Percentiles rank a stretch among this genome's conserved stretches.
phyloP scores from a whole-genome alignment of 169 alveolate species.

The Hepatocystis sp. region DNA sequence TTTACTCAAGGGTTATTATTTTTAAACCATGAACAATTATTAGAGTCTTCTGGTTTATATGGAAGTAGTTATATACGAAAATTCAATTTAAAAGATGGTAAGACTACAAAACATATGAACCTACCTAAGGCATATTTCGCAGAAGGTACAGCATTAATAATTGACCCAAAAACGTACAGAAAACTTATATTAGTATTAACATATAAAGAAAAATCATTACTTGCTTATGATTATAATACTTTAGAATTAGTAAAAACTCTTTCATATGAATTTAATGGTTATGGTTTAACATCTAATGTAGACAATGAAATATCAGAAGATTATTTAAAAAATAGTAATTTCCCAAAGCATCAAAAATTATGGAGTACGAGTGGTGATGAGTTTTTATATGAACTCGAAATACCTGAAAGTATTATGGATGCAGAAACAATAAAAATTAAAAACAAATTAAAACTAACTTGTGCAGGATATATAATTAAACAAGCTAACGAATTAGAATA shows the following conservation, averaged over 20 bases:
- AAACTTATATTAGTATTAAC: conserved; percentile 74
- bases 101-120: conserved; percentile 40
- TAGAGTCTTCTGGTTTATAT: conserved; percentile 78
- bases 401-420: conserved; percentile 59
- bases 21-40: conserved; percentile 17
- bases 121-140: conserved; percentile 69
- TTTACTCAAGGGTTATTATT: conserved; percentile 80
- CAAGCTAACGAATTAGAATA: conserved; percentile 79
- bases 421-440: conserved; percentile 18
- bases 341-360: conserved; percentile 68
- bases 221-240: conserved; percentile 75
- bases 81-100: conserved; percentile 57
- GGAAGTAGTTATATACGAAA: conserved; percentile 70
- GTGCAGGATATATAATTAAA: conserved; percentile 57
- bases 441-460: conserved; percentile 38
- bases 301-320: conserved; percentile 16
- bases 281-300: conserved; percentile 80
- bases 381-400: conserved; percentile 55
- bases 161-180: conserved; percentile 79
- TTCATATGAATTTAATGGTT: conserved; percentile 65
- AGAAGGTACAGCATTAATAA: conserved; percentile 79
- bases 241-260: conserved; percentile 40
- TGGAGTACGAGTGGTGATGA: conserved; percentile 80
- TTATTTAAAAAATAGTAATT: conserved; percentile 20
- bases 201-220: conserved; percentile 70